Base-by-base conservation (phyloP, 1,284 basidiomycete genomes). In the Ganoderma boninense region DNA sequence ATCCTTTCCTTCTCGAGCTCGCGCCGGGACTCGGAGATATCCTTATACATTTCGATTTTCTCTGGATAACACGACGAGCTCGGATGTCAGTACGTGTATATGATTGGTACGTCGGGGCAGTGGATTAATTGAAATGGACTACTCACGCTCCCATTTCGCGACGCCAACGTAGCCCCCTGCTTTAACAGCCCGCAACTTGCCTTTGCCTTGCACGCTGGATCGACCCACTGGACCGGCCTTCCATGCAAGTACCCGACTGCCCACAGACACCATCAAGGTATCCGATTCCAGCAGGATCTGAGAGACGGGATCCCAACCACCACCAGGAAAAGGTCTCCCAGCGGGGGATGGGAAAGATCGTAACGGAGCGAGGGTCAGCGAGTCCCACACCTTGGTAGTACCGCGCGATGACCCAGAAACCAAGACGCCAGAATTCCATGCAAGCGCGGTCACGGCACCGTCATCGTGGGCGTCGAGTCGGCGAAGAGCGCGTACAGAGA, bases 241-340 rank as follows among this genome's bases (percentile, higher is more conserved):
- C 91, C 93, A 96, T 1, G 90, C 87, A 75, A 94, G 81, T 5
- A 95, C 87, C 64, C 87, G 83, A 68, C 86, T 87, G 1, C 91
- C 94, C 11, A 93, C 87, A 52, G 84, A 84, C 10, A 89, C 89
- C 44, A 95, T 80, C 40, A 96, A 71, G 18, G 89, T 81, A 54
- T 95, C 91, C 59, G 85, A 84, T 65, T 89, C 86, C 0, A 95
- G 78, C 8, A 92, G 74, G 46, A 97, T 90, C 75, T 89, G 88
- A 32, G 82, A 83, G 18, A 95, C 92, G 0, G 78, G 78, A 71
- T 86, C 86, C 73, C 84, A 79, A 23, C 85, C 83, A 20, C 80
- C 74, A 52, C 82, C 80, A 57, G 76, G 80, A 62, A 74, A 72
- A 60, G 78, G 80, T 64, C 84, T 85, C 43, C 84, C 81, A 16